phyloP scores from a whole-genome alignment of 257 asterid genomes.

The Pogostemon cablin region DNA sequence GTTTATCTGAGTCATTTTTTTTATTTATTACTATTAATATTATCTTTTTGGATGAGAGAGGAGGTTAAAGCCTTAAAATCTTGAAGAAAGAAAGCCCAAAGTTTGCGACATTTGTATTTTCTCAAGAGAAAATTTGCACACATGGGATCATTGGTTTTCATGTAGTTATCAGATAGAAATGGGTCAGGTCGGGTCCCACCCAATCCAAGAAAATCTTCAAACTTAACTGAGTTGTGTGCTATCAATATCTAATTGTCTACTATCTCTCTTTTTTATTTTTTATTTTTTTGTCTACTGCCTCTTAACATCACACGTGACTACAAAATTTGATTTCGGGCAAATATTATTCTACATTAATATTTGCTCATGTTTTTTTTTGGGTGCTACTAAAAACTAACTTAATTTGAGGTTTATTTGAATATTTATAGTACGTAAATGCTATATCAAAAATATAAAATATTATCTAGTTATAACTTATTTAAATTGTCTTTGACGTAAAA shows the following conservation, averaged over 20 bases:
- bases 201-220: slow-evolving; percentile 35
- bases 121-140: neutral
- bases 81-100: slow-evolving; percentile 3
- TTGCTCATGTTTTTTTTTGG: neutral
- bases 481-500: no score
- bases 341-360: no score
- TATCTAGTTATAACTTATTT: no score
- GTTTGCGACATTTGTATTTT: neutral
- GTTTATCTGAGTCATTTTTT: neutral
- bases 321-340: no score
- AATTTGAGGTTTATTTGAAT: no score
- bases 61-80: slow-evolving; percentile 12
- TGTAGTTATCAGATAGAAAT: neutral
- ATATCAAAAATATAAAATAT: no score
- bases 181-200: slow-evolving; percentile 23
- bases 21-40: no score
- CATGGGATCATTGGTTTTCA: neutral
- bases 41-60: neutral
- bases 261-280: neutral
- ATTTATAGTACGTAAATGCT: no score
- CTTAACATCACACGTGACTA: slow-evolving; percentile 22
- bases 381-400: no score
- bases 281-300: neutral
- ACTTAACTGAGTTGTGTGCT: slow-evolving; percentile 12
- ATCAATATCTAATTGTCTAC: slow-evolving; percentile 19